Percentiles rank a stretch among this genome's conserved stretches.
These are phyloP conservation scores for Oropetium thomaeum DNA, from an alignment of 176 grass and related monocot species.

Conservation along the genomic window DNA sequence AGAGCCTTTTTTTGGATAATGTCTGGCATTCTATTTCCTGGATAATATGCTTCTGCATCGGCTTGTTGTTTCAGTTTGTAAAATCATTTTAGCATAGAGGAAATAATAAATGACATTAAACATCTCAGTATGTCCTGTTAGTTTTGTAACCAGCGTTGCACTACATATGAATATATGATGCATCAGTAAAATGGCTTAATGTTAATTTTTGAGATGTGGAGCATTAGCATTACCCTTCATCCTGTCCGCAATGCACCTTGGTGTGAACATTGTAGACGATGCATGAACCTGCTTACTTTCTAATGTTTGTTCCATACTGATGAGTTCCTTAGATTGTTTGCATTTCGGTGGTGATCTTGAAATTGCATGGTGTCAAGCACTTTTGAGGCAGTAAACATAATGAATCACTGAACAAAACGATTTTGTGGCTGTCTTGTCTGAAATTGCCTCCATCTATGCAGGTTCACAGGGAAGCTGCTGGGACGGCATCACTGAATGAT, in stretches of 20 bases:
- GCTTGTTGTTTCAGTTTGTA: background rate
- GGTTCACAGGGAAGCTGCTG: conserved; percentile 63
- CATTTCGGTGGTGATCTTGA: background rate
- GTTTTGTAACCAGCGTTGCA: background rate
- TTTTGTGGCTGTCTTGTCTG: background rate
- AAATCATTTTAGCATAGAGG: background rate
- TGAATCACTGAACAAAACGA: too few species aligned
- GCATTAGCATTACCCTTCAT: background rate
- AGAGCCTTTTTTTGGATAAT: too few species aligned
- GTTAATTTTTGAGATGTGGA: background rate
- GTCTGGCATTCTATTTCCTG: background rate
- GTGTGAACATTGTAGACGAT: background rate
- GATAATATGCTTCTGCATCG: background rate
- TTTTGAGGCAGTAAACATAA: too few species aligned
- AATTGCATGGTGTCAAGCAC: background rate
- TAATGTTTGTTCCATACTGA: background rate
- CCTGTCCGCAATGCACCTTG: background rate
- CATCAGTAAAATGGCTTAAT: background rate
- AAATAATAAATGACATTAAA: background rate
- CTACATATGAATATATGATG: background rate
- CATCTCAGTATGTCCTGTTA: background rate
- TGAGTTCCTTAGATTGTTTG: background rate
- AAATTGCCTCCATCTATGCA: conserved; percentile 2
- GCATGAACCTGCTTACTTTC: background rate
- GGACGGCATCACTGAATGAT: conserved; percentile 59